Evolutionary conservation across 768 basidiomycete species (phyloP).

Genomic region (Sarcomyxa edulis): DNA sequence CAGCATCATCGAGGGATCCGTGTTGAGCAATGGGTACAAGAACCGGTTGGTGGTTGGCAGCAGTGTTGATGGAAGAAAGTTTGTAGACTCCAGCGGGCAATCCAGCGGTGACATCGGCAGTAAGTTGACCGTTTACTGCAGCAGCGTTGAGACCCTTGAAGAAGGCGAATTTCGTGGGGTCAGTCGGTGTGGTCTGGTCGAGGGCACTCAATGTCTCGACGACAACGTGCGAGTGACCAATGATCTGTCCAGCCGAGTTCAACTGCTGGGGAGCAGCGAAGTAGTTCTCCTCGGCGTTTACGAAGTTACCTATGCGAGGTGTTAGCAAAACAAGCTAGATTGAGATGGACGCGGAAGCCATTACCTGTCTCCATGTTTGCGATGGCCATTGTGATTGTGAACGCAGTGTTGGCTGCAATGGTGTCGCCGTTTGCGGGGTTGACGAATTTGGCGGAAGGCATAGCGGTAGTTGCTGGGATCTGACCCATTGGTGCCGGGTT

Average conservation of each 20-base stretch:
- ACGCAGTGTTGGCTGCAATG: constrained; percentile 38
- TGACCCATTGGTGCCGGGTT: constrained; percentile 55
- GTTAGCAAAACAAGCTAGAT: constrained; percentile 42
- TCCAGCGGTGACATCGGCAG: constrained; percentile 46
- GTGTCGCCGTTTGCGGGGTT: constrained; percentile 37
- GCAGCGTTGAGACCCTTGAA: constrained; percentile 48
- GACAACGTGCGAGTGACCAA: constrained; percentile 56
- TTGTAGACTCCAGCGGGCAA: constrained; percentile 56
- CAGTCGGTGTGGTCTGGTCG: constrained; percentile 36
- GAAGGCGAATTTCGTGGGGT: constrained; percentile 51
- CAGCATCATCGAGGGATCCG: constrained; percentile 51
- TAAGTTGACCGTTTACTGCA: constrained; percentile 42
- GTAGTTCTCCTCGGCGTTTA: constrained; percentile 47
- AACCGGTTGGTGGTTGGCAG: constrained; percentile 54
- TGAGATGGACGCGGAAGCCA: constrained; percentile 28
- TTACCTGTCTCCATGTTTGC: constrained; percentile 38
- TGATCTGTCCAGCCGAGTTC: constrained; percentile 43
- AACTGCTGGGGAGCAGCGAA: constrained; percentile 55
- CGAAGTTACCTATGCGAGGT: constrained; percentile 49
- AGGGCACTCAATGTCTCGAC: constrained; percentile 42
- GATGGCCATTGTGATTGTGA: constrained; percentile 48
- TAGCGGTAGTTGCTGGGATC: constrained; percentile 40
- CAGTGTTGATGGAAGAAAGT: constrained; percentile 50
- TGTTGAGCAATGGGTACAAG: constrained; percentile 58
- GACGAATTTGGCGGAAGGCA: constrained; percentile 45